These are phyloP conservation scores for Curvularia lunata DNA, from an alignment of 2,329 filamentous ascomycete species.

Conservation along the genomic window DNA sequence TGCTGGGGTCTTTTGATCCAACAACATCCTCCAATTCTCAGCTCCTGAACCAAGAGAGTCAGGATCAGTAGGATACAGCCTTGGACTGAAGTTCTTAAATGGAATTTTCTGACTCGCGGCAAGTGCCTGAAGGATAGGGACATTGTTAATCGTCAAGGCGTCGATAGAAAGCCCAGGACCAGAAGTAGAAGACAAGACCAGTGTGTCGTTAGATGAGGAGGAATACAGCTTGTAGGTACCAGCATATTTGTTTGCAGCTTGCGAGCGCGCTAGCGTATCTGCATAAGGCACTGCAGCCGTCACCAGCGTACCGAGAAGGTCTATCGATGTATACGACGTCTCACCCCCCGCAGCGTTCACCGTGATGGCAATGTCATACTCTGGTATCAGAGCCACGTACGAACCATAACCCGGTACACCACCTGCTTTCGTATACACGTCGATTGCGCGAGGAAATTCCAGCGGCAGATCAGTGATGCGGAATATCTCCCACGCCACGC, in stretches of 20 bases:
- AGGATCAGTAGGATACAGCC: conserved; percentile 31
- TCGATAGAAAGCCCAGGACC: conserved; percentile 33
- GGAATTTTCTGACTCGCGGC: conserved; percentile 16
- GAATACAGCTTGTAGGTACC: conserved; percentile 26
- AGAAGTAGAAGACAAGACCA: conserved; percentile 3
- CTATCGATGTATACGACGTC: conserved; percentile 15
- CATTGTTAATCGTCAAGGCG: conserved; percentile 24
- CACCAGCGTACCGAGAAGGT: conserved; percentile 21
- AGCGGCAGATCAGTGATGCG: conserved; percentile 26
- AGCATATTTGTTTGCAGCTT: conserved; percentile 27
- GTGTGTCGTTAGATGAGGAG: conserved; percentile 20
- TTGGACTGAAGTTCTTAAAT: conserved; percentile 20
- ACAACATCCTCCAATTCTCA: conserved; percentile 28
- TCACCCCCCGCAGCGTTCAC: conserved; percentile 31
- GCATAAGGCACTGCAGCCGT: conserved; percentile 29
- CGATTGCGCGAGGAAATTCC: conserved; percentile 26
- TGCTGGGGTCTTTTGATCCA: conserved; percentile 17
- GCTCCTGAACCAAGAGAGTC: conserved; percentile 21
- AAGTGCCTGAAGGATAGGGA: conserved; percentile 21
- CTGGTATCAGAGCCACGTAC: conserved; percentile 30
- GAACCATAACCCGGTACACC: conserved; percentile 32
- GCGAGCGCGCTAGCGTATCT: conserved; percentile 26
- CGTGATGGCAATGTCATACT: conserved; percentile 32
- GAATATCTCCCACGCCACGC: conserved; percentile 40
- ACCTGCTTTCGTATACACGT: conserved; percentile 35